Percentiles rank a stretch among this genome's conserved stretches.
These are phyloP conservation scores for Leptographium radiaticola DNA, from an alignment of 2,329 filamentous ascomycete species.

Conservation along the genomic window DNA sequence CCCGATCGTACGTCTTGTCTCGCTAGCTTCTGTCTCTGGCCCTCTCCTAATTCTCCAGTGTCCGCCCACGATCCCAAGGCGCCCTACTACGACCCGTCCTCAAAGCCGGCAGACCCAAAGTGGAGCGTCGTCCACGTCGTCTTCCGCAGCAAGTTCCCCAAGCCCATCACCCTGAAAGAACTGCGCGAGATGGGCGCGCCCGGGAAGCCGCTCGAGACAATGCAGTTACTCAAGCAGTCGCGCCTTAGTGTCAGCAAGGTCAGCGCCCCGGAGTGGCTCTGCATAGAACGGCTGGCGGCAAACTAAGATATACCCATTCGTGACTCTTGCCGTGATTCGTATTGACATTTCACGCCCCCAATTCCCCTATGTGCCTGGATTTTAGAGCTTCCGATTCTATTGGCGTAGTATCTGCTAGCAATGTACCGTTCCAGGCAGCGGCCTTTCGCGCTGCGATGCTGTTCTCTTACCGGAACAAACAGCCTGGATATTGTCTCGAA, in stretches of 20 bases:
- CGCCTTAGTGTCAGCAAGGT: constrained; percentile 71
- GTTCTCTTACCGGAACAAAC: too few species aligned
- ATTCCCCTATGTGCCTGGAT: too few species aligned
- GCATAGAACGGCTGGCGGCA: constrained; percentile 40
- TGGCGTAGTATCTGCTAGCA: too few species aligned
- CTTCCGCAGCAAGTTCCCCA: constrained; percentile 70
- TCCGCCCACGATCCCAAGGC: constrained; percentile 57
- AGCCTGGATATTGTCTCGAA: too few species aligned
- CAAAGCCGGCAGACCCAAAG: constrained; percentile 53
- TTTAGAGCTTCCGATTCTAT: too few species aligned
- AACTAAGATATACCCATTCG: constrained; percentile 13
- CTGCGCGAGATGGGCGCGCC: constrained; percentile 49
- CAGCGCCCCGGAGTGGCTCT: constrained; percentile 49
- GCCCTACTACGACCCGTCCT: constrained; percentile 75
- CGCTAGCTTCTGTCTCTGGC: too few species aligned
- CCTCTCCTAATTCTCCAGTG: constrained; percentile 26
- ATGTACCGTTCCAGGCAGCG: neutral
- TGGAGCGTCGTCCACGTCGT: constrained; percentile 87
- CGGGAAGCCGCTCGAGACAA: constrained; percentile 48
- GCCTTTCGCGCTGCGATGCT: too few species aligned
- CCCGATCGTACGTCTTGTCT: constrained; percentile 53
- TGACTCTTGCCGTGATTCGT: too few species aligned
- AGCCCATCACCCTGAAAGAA: constrained; percentile 56
- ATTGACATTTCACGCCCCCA: too few species aligned
- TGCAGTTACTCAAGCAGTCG: constrained; percentile 76